A percentile compares a stretch with the other conserved stretches of the same genome.
These are phyloP conservation scores for Gyrodon lividus DNA, from an alignment of 768 basidiomycete species.

Conservation along the genomic window DNA sequence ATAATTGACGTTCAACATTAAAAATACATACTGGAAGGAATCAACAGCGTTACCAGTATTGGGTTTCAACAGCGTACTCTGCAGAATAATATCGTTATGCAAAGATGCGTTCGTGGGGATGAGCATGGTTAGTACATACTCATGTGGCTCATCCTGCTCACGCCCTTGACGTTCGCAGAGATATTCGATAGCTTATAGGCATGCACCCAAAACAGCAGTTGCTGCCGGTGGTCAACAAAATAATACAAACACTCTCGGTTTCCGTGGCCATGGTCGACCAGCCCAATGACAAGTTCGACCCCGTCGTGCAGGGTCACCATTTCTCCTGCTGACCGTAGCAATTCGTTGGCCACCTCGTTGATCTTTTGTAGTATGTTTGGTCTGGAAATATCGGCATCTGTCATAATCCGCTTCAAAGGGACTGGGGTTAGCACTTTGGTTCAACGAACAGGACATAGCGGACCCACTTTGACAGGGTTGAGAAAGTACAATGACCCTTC, in stretches of 20 bases:
- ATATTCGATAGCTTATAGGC: constrained; percentile 33
- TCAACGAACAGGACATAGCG: not conserved
- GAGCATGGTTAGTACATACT: constrained; percentile 29
- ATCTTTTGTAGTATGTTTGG: not conserved
- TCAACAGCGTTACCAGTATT: constrained; percentile 21
- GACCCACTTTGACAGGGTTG: constrained; percentile 38
- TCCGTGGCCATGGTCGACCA: not conserved
- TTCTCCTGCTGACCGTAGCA: not conserved
- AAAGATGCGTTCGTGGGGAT: not conserved
- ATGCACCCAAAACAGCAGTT: constrained; percentile 50
- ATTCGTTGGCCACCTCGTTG: not conserved
- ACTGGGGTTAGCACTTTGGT: not conserved
- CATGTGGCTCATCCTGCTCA: constrained; percentile 37
- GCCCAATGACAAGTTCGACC: constrained; percentile 4
- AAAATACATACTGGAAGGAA: not conserved
- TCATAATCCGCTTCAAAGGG: not conserved
- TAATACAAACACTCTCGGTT: constrained; percentile 35
- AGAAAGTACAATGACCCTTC: constrained; percentile 58
- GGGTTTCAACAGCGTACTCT: constrained; percentile 20
- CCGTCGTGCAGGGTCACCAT: not conserved
- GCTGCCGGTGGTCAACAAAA: constrained; percentile 41
- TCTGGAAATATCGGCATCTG: not conserved
- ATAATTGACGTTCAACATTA: not conserved
- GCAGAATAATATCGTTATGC: not conserved
- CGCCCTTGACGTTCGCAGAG: constrained; percentile 38